Evolutionary conservation across 352 stramenopile genomes (phyloP).

Genomic region (Phytophthora tentaculata): DNA sequence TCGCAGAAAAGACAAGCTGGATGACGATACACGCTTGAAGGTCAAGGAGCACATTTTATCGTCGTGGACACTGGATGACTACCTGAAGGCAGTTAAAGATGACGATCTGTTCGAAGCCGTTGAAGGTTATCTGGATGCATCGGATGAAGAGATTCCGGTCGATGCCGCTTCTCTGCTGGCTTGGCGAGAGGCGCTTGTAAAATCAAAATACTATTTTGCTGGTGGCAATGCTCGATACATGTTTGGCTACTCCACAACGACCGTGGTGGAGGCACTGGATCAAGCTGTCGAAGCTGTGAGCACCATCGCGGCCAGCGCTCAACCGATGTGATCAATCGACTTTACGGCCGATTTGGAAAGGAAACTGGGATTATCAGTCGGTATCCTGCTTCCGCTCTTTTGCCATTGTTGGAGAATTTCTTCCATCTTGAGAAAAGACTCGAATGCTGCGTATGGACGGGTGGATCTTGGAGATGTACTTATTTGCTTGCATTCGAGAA

Average conservation of each 20-base stretch:
- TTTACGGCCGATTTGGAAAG: neutral
- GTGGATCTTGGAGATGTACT: neutral
- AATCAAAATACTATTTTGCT: conserved; percentile 7
- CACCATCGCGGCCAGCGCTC: neutral
- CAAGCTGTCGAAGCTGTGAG: neutral
- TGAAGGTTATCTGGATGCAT: conserved; percentile 8
- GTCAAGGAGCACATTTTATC: conserved; percentile 5
- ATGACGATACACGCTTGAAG: too few species aligned
- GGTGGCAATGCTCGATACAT: conserved; percentile 13
- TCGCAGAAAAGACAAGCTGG: too few species aligned
- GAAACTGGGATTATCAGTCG: neutral
- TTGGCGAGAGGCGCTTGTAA: conserved; percentile 1
- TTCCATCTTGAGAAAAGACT: neutral
- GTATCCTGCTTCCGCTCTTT: neutral
- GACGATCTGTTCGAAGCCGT: conserved; percentile 6
- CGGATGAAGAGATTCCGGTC: neutral
- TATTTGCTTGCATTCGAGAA: neutral
- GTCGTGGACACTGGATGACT: conserved; percentile 15
- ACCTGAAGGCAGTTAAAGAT: conserved; percentile 8
- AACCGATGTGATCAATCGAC: neutral
- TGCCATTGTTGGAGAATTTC: neutral
- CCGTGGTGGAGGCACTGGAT: neutral
- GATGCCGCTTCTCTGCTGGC: neutral
- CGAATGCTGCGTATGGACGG: neutral
- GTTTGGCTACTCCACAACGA: conserved; percentile 2